phyloP scores from a whole-genome alignment of 306 rosid genomes.

The Prunus mira region DNA sequence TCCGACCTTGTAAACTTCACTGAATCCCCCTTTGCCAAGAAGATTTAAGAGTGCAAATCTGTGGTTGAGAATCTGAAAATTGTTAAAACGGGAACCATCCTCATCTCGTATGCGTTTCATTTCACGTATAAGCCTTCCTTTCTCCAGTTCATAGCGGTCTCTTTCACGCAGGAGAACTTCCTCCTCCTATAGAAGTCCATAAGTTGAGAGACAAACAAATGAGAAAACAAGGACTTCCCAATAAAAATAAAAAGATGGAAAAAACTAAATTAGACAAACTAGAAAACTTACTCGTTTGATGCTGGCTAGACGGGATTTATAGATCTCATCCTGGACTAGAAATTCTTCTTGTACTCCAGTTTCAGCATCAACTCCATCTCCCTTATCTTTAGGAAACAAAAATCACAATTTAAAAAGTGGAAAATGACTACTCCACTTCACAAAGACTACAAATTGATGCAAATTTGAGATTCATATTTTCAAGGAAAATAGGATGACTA shows the following conservation, averaged over 20 bases:
- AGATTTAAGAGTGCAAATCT: constrained; percentile 93
- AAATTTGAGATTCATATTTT: background rate
- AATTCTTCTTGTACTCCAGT: constrained; percentile 67
- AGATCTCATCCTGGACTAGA: constrained; percentile 86
- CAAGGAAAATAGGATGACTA: background rate
- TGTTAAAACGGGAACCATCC: constrained; percentile 99
- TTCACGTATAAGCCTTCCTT: constrained; percentile 95
- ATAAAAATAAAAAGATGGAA: background rate
- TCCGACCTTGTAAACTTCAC: constrained; percentile 99
- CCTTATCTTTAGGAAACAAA: constrained; percentile 52
- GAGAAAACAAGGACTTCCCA: background rate
- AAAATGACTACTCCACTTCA: background rate
- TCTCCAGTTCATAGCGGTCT: constrained; percentile 91
- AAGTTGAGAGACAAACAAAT: background rate
- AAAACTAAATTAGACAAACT: background rate
- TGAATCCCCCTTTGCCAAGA: constrained; percentile 99
- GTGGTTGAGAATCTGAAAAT: constrained; percentile 89
- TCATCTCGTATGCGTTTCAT: constrained; percentile 99
- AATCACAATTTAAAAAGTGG: constrained; percentile 1
- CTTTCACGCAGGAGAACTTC: constrained; percentile 82
- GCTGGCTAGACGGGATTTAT: constrained; percentile 88
- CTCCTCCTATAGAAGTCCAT: constrained; percentile 66
- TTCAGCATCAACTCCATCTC: constrained; percentile 70
- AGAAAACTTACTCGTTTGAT: constrained; percentile 74
- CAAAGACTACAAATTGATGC: background rate